These are phyloP conservation scores for Arthromyces matolae DNA, from an alignment of 768 basidiomycete genomes.

Conservation along the genomic window DNA sequence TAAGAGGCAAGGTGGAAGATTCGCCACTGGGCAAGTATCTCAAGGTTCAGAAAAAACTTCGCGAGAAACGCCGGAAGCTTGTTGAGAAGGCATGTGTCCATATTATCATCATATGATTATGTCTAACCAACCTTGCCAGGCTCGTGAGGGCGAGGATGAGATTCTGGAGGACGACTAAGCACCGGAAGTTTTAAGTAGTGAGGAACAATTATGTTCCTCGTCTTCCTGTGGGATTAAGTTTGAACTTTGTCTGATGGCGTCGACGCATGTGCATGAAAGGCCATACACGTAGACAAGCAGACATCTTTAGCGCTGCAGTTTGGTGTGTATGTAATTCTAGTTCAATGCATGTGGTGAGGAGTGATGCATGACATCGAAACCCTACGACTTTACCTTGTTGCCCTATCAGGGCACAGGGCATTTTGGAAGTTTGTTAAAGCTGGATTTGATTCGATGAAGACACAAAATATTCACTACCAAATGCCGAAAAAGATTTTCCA, in stretches of 20 bases:
- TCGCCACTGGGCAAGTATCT: constrained; percentile 82
- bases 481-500: constrained; percentile 82
- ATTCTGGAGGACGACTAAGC: constrained; percentile 47
- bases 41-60: constrained; percentile 73
- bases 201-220: background rate
- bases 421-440: constrained; percentile 5
- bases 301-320: too few species aligned
- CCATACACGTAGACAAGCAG: background rate
- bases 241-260: constrained; percentile 4
- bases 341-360: too few species aligned
- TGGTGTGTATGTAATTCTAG: too few species aligned
- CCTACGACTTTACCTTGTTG: too few species aligned
- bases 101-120: constrained; percentile 11
- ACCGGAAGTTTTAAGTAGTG: background rate
- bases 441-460: constrained; percentile 10
- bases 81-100: constrained; percentile 62
- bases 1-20: constrained; percentile 56
- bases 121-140: constrained; percentile 39
- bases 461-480: too few species aligned
- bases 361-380: too few species aligned
- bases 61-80: constrained; percentile 68
- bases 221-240: background rate
- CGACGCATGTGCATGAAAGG: background rate
- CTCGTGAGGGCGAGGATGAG: constrained; percentile 66
- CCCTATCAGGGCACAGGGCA: constrained; percentile 6